A percentile compares a stretch with the other conserved stretches of the same genome.
Evolutionary conservation across 2,329 filamentous ascomycete species (phyloP).

Genomic region (Penicillium brasilianum): DNA sequence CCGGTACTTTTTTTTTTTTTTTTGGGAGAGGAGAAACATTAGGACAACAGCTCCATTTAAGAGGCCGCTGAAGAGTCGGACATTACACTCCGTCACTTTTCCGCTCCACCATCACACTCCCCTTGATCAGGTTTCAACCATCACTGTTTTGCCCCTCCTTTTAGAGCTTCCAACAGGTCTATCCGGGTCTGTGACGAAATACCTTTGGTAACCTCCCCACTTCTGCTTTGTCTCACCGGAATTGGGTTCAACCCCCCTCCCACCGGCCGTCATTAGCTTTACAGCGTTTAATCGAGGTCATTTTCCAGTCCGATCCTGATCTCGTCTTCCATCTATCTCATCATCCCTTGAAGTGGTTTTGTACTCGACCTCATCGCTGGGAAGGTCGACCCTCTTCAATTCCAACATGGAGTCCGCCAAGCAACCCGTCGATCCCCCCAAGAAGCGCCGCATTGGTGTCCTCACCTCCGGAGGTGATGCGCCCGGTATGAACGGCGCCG

Average conservation of each 20-base stretch:
- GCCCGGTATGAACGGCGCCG: slow-evolving; percentile 91
- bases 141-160: slow-evolving; percentile 16
- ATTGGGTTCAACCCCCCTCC: slow-evolving; percentile 35
- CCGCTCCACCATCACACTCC: not conserved
- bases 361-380: slow-evolving; percentile 16
- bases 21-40: not conserved
- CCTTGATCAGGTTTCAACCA: not conserved
- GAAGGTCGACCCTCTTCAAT: slow-evolving; percentile 18
- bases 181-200: slow-evolving; percentile 25
- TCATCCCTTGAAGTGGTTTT: slow-evolving; percentile 15
- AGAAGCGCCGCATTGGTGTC: slow-evolving; percentile 75
- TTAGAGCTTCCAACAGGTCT: slow-evolving; percentile 9
- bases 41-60: not conserved
- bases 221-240: slow-evolving; percentile 49
- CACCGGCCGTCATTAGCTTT: slow-evolving; percentile 24
- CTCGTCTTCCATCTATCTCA: slow-evolving; percentile 7
- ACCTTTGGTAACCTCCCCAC: slow-evolving; percentile 27
- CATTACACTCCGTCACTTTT: not conserved
- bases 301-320: slow-evolving; percentile 15
- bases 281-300: slow-evolving; percentile 12
- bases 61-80: not conserved
- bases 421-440: slow-evolving; percentile 46
- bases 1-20: not conserved
- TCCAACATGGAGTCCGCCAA: slow-evolving; percentile 29
- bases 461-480: slow-evolving; percentile 96